phyloP scores from a whole-genome alignment of 2,329 filamentous ascomycete genomes.

The Aspergillus latus region DNA sequence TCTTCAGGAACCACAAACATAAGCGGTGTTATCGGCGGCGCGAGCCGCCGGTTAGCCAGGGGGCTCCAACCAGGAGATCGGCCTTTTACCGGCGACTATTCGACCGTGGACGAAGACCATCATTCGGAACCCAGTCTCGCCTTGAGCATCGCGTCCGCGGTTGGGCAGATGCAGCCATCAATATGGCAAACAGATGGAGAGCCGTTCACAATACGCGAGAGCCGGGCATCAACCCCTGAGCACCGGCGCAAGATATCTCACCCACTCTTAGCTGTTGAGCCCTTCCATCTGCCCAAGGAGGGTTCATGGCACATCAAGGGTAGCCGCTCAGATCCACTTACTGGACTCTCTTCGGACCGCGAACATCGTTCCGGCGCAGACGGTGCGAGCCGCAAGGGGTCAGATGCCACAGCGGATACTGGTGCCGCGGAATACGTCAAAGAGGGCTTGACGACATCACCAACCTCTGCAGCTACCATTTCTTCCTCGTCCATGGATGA shows the following conservation, averaged over 20 bases:
- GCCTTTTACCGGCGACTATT: constrained; percentile 36
- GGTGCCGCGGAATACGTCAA: constrained; percentile 21
- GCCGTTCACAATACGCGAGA: constrained; percentile 15
- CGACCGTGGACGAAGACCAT: constrained; percentile 35
- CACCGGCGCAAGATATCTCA: constrained; percentile 41
- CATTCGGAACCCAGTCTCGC: constrained; percentile 46
- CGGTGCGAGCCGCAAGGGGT: constrained; percentile 17
- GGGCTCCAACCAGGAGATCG: constrained; percentile 39
- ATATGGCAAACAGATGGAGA: constrained; percentile 35
- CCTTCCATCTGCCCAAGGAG: constrained; percentile 39
- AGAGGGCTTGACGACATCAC: constrained; percentile 35
- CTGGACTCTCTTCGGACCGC: constrained; percentile 17
- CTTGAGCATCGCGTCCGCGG: constrained; percentile 45
- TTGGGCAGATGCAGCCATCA: constrained; percentile 44
- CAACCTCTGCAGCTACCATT: constrained; percentile 48
- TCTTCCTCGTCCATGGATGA: constrained; percentile 49
- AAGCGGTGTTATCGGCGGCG: constrained; percentile 42
- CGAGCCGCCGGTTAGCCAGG: constrained; percentile 37
- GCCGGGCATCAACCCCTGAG: constrained; percentile 16
- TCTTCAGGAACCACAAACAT: constrained; percentile 34
- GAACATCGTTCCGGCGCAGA: constrained; percentile 27
- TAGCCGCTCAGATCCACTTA: constrained; percentile 27
- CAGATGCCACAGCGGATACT: constrained; percentile 4
- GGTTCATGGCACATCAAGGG: constrained; percentile 34
- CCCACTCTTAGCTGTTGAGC: constrained; percentile 35